Base-by-base conservation (phyloP, 1,284 basidiomycete species). In the Acaromyces ingoldii region DNA sequence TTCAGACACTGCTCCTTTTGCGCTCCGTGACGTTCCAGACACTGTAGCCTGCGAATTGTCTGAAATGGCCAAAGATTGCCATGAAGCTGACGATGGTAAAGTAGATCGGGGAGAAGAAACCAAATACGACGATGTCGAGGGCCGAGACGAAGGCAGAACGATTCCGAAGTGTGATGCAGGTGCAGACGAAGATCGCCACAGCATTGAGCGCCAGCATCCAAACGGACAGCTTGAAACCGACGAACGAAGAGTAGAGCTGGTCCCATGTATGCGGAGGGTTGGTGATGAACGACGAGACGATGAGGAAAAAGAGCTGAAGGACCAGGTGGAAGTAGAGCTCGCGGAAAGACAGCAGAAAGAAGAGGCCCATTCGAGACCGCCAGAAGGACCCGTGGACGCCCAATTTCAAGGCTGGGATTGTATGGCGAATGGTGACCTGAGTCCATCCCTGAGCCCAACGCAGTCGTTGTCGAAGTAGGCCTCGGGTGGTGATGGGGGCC, bases 391-490 rank as follows among this genome's bases (percentile, higher is more conserved):
- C 57, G 37, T 67, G 59, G 10, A 65, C 67, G 10, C 66, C 64
- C 40, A 57, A 40, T 6, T 55, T 46, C 1, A 68, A 40, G 0
- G 63, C 52, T 6, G 67, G 63, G 0, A 64, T 33, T 10, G 61
- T 54, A 30, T 72, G 69, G 24, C 65, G 53, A 39, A 67, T 55
- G 11, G 63, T 56, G 10, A 72, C 67, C 39, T 70, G 69, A 3
- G 63, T 66, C 69, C 69, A 72, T 0, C 67, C 69, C 31, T 70
- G 67, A 2, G 67, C 57, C 68, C 68, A 71, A 30, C 67, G 54
- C 46, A 70, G 47, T 2, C 68, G 56, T 52, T 71, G 68, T 34
- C 63, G 65, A 15, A 55, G 24, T n/a, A 71, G 38, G 0, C 62
- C 67, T 2, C 51, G 36, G 0, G 59, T 17, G 1, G 65, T 67